phyloP scores from a whole-genome alignment of 2,329 filamentous ascomycete species.

The Clonostachys sp. region DNA sequence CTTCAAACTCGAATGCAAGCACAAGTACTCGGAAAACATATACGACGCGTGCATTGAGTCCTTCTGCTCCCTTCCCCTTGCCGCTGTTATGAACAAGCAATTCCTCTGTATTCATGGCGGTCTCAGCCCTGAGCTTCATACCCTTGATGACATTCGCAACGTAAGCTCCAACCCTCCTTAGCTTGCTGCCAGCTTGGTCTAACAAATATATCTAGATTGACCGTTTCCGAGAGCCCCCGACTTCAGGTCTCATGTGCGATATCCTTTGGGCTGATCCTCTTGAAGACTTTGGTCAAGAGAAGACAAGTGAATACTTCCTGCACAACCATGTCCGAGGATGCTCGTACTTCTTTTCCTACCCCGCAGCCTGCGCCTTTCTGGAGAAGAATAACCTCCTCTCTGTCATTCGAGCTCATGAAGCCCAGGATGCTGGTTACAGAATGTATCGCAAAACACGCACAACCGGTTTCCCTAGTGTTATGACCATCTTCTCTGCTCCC shows the following conservation, averaged over 20 bases:
- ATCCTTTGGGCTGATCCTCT: slow-evolving; percentile 98
- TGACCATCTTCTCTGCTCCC: slow-evolving; percentile 99
- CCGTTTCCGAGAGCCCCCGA: slow-evolving; percentile 94
- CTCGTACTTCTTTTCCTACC: slow-evolving; percentile 99
- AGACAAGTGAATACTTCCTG: slow-evolving; percentile 94
- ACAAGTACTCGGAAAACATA: slow-evolving; percentile 95
- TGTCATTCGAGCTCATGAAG: slow-evolving; percentile 95
- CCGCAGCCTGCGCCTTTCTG: slow-evolving; percentile 91
- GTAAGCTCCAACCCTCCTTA: slow-evolving; percentile 42
- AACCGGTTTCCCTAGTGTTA: slow-evolving; percentile 96
- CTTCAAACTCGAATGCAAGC: slow-evolving; percentile 99
- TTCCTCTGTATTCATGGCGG: slow-evolving; percentile 98
- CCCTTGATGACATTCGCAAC: slow-evolving; percentile 86
- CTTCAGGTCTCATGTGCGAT: slow-evolving; percentile 97
- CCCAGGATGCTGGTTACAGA: slow-evolving; percentile 95
- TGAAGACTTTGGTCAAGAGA: slow-evolving; percentile 98
- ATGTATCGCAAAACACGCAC: slow-evolving; percentile 99
- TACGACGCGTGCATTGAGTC: slow-evolving; percentile 99
- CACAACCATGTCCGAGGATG: slow-evolving; percentile 98
- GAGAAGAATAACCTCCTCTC: slow-evolving; percentile 99
- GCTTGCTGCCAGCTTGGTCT: neutral
- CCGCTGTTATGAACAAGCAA: slow-evolving; percentile 99
- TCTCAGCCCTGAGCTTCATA: slow-evolving; percentile 91
- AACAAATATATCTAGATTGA: slow-evolving; percentile 63
- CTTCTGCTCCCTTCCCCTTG: slow-evolving; percentile 89